A percentile compares a stretch with the other conserved stretches of the same genome.
Evolutionary conservation across 139 green algal genomes (phyloP).

Genomic region (Chlorella sp.): DNA sequence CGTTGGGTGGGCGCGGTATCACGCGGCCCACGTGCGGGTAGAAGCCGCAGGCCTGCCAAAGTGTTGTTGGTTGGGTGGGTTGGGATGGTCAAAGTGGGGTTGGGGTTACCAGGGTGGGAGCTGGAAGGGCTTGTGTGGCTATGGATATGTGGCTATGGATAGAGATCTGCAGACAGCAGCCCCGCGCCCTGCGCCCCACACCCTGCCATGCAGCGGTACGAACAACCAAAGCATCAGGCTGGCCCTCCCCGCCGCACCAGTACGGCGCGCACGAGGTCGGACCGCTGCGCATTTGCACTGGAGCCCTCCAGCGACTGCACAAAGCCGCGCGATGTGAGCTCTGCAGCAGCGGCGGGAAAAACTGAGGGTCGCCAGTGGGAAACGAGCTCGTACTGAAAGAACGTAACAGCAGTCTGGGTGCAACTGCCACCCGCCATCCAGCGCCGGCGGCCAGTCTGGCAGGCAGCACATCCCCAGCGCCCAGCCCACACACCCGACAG

Average conservation of each 20-base stretch:
- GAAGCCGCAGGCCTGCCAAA: constrained; percentile 44
- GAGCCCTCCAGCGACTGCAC: constrained; percentile 38
- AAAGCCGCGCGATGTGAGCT: constrained; percentile 61
- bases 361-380: background rate
- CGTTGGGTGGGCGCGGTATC: constrained; percentile 11
- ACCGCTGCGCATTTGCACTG: constrained; percentile 29
- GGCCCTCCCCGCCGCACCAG: constrained; percentile 35
- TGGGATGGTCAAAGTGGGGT: background rate
- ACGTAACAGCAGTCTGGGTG: too few relatives aligned
- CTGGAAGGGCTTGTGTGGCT: too few relatives aligned
- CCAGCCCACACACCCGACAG: constrained; percentile 16
- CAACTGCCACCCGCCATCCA: too few relatives aligned
- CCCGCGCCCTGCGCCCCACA: background rate
- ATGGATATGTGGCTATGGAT: too few relatives aligned
- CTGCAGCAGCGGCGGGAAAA: constrained; percentile 15
- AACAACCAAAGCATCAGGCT: too few relatives aligned
- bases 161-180: too few relatives aligned
- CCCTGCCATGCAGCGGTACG: background rate
- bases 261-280: constrained; percentile 56
- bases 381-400: background rate
- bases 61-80: background rate
- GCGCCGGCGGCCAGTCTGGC: too few relatives aligned
- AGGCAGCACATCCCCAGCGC: background rate
- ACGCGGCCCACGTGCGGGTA: constrained; percentile 54
- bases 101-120: background rate